Conservation (phyloP, 257 asterid genomes). For the Cinchona pubescens region DNA sequence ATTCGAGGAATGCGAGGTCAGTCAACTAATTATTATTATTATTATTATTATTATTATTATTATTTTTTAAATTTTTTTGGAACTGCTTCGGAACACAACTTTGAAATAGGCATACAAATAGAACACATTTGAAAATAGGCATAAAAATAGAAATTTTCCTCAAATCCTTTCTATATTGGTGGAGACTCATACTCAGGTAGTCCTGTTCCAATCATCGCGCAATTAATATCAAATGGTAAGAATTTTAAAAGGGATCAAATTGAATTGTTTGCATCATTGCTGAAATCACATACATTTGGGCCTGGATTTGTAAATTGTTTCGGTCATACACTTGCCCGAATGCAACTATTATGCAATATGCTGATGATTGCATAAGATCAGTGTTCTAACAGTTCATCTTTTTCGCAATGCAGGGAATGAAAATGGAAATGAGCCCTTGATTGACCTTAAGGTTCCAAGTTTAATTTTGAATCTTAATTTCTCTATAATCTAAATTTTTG, state of each 20-base stretch:
- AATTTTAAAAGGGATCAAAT: not conserved
- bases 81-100: too few relatives aligned
- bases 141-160: too few relatives aligned
- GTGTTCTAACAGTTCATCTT: not conserved
- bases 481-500: too few relatives aligned
- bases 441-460: slow-evolving; percentile 33
- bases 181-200: slow-evolving; percentile 46
- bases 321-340: not conserved
- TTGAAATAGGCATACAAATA: too few relatives aligned
- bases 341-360: not conserved
- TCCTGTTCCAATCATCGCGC: slow-evolving; percentile 29
- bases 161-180: slow-evolving; percentile 35
- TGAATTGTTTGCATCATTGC: not conserved
- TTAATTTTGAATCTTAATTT: too few relatives aligned
- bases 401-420: slow-evolving; percentile 33
- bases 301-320: not conserved
- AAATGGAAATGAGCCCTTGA: slow-evolving; percentile 27
- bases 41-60: too few relatives aligned
- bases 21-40: too few relatives aligned
- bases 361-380: not conserved
- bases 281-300: not conserved
- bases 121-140: too few relatives aligned
- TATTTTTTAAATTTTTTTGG: too few relatives aligned
- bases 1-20: too few relatives aligned
- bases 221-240: slow-evolving; percentile 37